A percentile compares a stretch with the other conserved stretches of the same genome.
phyloP scores from a whole-genome alignment of 2,329 filamentous ascomycete genomes.

The Purpureocillium lavendulum region DNA sequence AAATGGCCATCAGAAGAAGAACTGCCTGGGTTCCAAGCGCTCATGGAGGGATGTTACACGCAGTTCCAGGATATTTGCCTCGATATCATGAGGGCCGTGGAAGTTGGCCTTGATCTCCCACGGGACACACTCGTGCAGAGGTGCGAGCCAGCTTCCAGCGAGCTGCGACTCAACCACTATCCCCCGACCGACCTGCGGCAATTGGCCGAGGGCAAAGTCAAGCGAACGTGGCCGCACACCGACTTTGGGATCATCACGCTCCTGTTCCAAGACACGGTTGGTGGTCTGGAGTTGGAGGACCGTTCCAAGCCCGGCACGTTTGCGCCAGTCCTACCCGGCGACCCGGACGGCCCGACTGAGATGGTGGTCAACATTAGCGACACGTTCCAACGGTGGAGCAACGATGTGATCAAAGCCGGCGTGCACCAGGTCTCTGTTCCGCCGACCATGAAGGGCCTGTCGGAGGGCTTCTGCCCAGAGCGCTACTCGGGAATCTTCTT shows the following conservation, averaged over 20 bases:
- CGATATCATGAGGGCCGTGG: constrained; percentile 8
- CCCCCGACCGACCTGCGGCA: constrained; percentile 7
- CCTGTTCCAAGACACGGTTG: constrained; percentile 31
- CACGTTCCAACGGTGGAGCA: constrained; percentile 23
- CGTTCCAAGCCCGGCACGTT: constrained; percentile 16
- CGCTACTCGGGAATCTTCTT: constrained; percentile 1
- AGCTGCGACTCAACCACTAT: constrained; percentile 10
- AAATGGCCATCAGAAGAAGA: neutral
- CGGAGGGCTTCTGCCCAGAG: neutral
- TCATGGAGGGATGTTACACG: neutral
- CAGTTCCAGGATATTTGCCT: neutral
- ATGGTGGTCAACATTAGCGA: constrained; percentile 25
- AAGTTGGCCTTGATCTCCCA: constrained; percentile 22
- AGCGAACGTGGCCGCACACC: constrained; percentile 8
- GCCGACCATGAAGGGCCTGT: neutral
- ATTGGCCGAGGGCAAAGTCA: neutral
- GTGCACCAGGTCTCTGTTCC: constrained; percentile 2
- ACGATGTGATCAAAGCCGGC: constrained; percentile 8
- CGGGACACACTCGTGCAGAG: constrained; percentile 8
- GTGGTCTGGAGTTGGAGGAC: constrained; percentile 34
- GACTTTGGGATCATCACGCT: constrained; percentile 14
- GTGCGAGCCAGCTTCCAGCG: constrained; percentile 7
- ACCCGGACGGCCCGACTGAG: constrained; percentile 8
- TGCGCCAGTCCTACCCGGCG: constrained; percentile 18
- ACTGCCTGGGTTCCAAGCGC: neutral